phyloP scores from a whole-genome alignment of 257 asterid genomes.

The Solanum lycopersicoides region DNA sequence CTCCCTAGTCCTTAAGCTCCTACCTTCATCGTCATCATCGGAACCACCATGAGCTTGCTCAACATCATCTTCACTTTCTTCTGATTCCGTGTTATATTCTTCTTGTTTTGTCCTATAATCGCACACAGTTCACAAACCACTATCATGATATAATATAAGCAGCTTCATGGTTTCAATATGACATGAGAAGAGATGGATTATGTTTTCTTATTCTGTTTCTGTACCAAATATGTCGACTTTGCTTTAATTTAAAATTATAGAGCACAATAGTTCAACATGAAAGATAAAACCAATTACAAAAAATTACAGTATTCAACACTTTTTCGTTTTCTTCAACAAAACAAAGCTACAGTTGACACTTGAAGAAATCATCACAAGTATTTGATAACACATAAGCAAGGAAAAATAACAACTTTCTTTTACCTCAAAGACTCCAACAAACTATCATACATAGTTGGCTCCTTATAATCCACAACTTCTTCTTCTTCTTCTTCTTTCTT shows the following conservation, averaged over 20 bases:
- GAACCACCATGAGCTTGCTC: conserved; percentile 21
- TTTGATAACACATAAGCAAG: not conserved
- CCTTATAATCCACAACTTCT: conserved; percentile 10
- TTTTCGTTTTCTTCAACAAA: not conserved
- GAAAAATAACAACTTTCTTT: conserved; percentile 4
- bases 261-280: not conserved
- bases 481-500: conserved; percentile 18
- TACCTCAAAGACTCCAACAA: conserved; percentile 55
- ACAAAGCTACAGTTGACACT: not conserved
- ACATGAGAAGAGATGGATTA: not conserved
- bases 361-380: not conserved
- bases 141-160: not conserved
- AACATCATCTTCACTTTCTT: conserved; percentile 34
- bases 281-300: not conserved
- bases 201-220: not conserved
- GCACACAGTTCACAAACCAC: not conserved
- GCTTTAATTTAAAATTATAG: not conserved
- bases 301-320: not conserved
- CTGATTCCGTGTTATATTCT: conserved; percentile 51
- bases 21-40: conserved; percentile 28
- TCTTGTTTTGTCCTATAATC: conserved; percentile 55
- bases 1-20: not conserved
- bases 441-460: conserved; percentile 41
- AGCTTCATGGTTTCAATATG: not conserved
- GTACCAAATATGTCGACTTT: not conserved